phyloP scores from a whole-genome alignment of 139 green algal genomes.

The Volvox reticuliferus region DNA sequence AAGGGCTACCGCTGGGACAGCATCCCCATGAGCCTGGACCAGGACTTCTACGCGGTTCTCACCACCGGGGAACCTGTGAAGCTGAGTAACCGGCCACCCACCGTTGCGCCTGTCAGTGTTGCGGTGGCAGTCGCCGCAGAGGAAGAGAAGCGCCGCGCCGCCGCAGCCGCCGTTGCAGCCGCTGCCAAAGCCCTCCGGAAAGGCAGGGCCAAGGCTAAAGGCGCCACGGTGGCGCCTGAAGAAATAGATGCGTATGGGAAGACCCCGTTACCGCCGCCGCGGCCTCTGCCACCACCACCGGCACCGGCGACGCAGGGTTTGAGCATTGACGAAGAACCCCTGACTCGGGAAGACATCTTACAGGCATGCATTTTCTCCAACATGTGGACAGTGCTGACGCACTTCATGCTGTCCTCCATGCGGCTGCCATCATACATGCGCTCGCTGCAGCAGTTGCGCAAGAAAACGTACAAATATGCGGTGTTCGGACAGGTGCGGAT shows the following conservation, averaged over 20 bases:
- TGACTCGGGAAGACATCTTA: conserved; percentile 6
- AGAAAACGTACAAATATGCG: neutral
- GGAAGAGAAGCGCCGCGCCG: neutral
- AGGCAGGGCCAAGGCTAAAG: neutral
- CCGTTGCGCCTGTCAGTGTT: conserved; percentile 1
- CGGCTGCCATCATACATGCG: conserved; percentile 18
- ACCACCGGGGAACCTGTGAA: neutral
- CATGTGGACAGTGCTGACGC: conserved; percentile 35
- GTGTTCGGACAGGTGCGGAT: neutral
- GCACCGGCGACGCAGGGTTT: neutral
- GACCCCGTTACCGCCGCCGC: neutral
- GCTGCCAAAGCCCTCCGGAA: neutral
- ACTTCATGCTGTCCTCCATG: conserved; percentile 10
- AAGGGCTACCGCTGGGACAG: conserved; percentile 22
- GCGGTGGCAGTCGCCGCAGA: neutral
- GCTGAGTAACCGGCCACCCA: conserved; percentile 5
- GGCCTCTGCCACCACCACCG: neutral
- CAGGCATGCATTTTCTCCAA: conserved; percentile 39
- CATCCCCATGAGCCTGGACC: conserved; percentile 43
- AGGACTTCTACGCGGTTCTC: conserved; percentile 35
- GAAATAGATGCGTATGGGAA: neutral
- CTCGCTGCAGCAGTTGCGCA: neutral
- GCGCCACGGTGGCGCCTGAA: neutral
- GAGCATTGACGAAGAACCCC: neutral
- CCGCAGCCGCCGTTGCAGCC: neutral